These are phyloP conservation scores for Tolypocladium cylindrosporum DNA, from an alignment of 2,329 filamentous ascomycete genomes.

Conservation along the genomic window DNA sequence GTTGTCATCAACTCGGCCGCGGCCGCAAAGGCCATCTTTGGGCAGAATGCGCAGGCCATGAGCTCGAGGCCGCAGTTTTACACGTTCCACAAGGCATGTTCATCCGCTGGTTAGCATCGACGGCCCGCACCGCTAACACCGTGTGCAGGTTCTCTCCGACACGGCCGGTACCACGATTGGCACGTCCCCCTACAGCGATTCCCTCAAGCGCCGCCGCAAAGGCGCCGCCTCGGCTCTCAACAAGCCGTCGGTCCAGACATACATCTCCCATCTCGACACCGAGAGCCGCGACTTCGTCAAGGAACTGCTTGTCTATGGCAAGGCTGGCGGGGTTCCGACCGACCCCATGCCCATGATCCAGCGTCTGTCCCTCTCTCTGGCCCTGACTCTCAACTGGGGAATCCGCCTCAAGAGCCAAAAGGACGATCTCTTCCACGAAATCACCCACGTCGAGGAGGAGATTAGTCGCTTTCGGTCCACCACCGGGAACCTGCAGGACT, in stretches of 20 bases:
- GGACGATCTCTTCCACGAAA: constrained; percentile 51
- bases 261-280: constrained; percentile 51
- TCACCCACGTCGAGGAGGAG: constrained; percentile 52
- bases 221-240: constrained; percentile 57
- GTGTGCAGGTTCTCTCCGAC: constrained; percentile 45
- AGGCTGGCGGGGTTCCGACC: constrained; percentile 40
- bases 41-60: constrained; percentile 41
- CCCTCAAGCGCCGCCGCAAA: constrained; percentile 52
- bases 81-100: constrained; percentile 44
- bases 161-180: constrained; percentile 60
- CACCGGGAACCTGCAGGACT: constrained; percentile 52
- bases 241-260: constrained; percentile 52
- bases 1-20: constrained; percentile 46
- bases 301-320: constrained; percentile 49
- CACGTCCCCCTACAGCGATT: constrained; percentile 56
- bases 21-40: constrained; percentile 39
- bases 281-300: constrained; percentile 54
- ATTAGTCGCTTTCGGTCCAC: constrained; percentile 50
- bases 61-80: constrained; percentile 48
- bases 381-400: constrained; percentile 58
- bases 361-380: constrained; percentile 50
- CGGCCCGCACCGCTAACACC: neutral
- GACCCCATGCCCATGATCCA: constrained; percentile 62
- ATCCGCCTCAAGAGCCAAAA: constrained; percentile 47
- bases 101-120: neutral